Percentiles rank a stretch among this genome's conserved stretches.
phyloP scores from a whole-genome alignment of 2,329 filamentous ascomycete genomes.

The Diaporthe velutina region DNA sequence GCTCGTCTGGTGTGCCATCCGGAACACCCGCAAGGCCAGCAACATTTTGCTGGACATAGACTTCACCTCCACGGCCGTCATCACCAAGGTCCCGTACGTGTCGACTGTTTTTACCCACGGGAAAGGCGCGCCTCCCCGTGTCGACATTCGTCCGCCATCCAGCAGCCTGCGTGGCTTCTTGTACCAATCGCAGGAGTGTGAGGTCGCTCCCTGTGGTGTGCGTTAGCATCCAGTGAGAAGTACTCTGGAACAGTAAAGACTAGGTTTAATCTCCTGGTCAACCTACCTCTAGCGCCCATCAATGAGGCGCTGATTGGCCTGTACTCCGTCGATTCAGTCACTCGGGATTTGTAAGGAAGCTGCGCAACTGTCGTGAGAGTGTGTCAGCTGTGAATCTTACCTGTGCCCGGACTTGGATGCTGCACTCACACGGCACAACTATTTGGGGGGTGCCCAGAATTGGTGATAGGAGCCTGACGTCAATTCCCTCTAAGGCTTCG shows the following conservation, averaged over 20 bases:
- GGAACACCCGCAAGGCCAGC: neutral
- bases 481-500: constrained; percentile 12
- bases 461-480: constrained; percentile 24
- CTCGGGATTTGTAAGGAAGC: constrained; percentile 34
- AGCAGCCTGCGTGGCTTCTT: constrained; percentile 18
- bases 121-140: constrained; percentile 33
- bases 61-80: neutral
- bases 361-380: constrained; percentile 18
- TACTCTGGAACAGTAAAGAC: neutral
- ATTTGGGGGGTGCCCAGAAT: constrained; percentile 35
- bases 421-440: constrained; percentile 33
- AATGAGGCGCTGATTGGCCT: constrained; percentile 32
- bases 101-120: constrained; percentile 33
- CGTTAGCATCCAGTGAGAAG: neutral
- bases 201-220: constrained; percentile 25
- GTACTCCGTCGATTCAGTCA: constrained; percentile 33
- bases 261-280: no score
- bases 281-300: constrained; percentile 37
- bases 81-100: constrained; percentile 27
- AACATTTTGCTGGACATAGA: neutral
- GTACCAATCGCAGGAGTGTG: constrained; percentile 27
- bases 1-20: neutral
- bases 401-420: no score
- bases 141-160: constrained; percentile 35
- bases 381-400: neutral